Base-by-base conservation (phyloP, 202 grass and related monocot species). In the Zoysia matrella region DNA sequence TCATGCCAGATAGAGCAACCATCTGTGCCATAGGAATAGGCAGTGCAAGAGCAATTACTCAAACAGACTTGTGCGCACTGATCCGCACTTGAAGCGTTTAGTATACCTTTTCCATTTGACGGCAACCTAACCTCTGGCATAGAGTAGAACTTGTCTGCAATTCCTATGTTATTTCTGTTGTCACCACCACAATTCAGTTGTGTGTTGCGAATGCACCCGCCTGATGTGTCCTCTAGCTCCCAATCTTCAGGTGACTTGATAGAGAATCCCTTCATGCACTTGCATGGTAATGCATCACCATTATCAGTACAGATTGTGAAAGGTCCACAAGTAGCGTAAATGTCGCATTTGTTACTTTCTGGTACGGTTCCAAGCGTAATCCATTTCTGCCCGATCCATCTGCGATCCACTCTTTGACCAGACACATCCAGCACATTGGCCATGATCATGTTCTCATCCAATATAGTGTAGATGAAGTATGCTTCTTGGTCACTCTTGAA, bases 351-450 rank as follows among this genome's bases (percentile, higher is more conserved):
- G 1, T 1, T 36, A 56, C 8, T 42, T 5, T 30, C 43, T 7
- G 76, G 76, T 0, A 3, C 5, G 4, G 52, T 58, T 76, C 12
- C 12, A 12, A 52, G 51, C 3, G 51, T 3, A 52, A 12, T 12
- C 51, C 51, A 52, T 89, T 75, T 80, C 84, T 90, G 78, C 9
- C 51, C 51, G 82, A 73, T 78, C 87, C 79, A 11, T 88, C 76
- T 40, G 89, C 51, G 51, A 52, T 52, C 30, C 30, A 52, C 12
- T 52, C 51, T 52, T 52, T 52, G 51, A 52, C 51, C 51, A 12
- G 51, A 52, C 51, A 11, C 9, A 52, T 1, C 51, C 51, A 52
- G 11, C 10, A 52, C 51, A 12, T 52, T 52, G 51, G 11, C 11
- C 51, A 52, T 52, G 51, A 52, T 52, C 11, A 52, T 52, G 9